Percentiles rank a stretch among this genome's conserved stretches.
phyloP scores from a whole-genome alignment of 495 filamentous ascomycete genomes.

The Stereocaulon alpinum region DNA sequence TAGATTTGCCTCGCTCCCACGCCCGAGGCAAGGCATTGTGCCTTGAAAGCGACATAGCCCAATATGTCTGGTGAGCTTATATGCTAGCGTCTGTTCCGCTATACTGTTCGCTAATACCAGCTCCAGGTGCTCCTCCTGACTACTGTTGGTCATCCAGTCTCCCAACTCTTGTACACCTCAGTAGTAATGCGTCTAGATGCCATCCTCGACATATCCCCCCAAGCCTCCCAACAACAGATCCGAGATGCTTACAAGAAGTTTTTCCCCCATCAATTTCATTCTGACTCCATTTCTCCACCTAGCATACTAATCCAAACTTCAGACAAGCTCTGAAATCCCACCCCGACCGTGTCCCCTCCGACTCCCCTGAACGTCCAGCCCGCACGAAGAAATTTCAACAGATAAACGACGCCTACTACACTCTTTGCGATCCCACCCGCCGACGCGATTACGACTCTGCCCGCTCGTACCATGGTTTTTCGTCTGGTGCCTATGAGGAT shows the following conservation, averaged over 20 bases:
- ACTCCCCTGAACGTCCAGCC: slow-evolving; percentile 71
- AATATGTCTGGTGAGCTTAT: slow-evolving; percentile 2
- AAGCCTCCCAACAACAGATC: slow-evolving; percentile 72
- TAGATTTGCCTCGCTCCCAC: background rate
- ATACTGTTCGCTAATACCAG: background rate
- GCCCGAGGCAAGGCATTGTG: background rate
- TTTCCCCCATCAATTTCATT: background rate
- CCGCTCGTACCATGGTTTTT: slow-evolving; percentile 41
- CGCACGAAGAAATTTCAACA: slow-evolving; percentile 89
- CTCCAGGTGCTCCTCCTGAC: slow-evolving; percentile 24
- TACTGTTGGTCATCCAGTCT: slow-evolving; percentile 14
- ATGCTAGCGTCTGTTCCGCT: background rate
- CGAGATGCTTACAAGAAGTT: slow-evolving; percentile 92
- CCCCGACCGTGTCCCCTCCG: slow-evolving; percentile 78
- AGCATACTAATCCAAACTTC: slow-evolving; percentile 9
- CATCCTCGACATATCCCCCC: slow-evolving; percentile 62
- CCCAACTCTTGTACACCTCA: slow-evolving; percentile 44
- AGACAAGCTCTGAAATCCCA: slow-evolving; percentile 91
- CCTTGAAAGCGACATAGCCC: background rate
- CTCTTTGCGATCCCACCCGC: slow-evolving; percentile 67
- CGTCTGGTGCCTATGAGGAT: slow-evolving; percentile 30
- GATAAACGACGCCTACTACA: slow-evolving; percentile 97
- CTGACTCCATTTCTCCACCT: background rate
- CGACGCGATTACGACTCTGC: slow-evolving; percentile 83
- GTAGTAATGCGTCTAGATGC: slow-evolving; percentile 34